phyloP scores from a whole-genome alignment of 2,329 filamentous ascomycete species.

The Alternaria sp. region DNA sequence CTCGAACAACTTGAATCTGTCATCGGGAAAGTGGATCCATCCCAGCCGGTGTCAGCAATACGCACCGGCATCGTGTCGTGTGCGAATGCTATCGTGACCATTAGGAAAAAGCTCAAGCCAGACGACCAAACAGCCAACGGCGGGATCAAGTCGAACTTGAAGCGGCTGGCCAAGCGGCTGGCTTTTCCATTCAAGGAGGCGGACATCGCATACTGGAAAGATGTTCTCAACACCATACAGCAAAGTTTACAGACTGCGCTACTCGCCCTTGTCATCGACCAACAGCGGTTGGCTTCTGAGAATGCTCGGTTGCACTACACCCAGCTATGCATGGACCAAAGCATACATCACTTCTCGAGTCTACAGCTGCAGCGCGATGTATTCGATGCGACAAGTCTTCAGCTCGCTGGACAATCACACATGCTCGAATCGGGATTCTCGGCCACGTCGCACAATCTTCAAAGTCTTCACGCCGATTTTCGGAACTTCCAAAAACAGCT shows the following conservation, averaged over 20 bases:
- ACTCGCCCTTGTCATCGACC: not conserved
- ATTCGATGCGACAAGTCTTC: not conserved
- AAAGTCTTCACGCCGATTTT: not conserved
- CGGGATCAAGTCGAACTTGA: not conserved
- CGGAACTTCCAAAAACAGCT: not conserved
- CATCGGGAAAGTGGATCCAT: not conserved
- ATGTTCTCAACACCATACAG: not conserved
- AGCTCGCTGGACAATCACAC: not conserved
- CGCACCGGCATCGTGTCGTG: not conserved
- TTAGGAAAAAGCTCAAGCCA: not conserved
- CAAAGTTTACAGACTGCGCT: not conserved
- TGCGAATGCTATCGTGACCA: not conserved
- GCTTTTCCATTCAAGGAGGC: not conserved
- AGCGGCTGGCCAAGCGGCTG: not conserved
- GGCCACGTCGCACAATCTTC: not conserved
- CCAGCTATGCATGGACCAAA: not conserved
- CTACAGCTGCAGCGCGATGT: not conserved
- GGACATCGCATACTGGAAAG: not conserved
- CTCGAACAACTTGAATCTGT: not conserved
- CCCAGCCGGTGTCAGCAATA: not conserved
- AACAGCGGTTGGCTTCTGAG: not conserved
- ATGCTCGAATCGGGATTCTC: not conserved
- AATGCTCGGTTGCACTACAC: accelerated
- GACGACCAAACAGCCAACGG: not conserved
- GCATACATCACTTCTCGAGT: not conserved